Conservation (phyloP, 805 yeast genomes). For the Lachancea meyersii region DNA sequence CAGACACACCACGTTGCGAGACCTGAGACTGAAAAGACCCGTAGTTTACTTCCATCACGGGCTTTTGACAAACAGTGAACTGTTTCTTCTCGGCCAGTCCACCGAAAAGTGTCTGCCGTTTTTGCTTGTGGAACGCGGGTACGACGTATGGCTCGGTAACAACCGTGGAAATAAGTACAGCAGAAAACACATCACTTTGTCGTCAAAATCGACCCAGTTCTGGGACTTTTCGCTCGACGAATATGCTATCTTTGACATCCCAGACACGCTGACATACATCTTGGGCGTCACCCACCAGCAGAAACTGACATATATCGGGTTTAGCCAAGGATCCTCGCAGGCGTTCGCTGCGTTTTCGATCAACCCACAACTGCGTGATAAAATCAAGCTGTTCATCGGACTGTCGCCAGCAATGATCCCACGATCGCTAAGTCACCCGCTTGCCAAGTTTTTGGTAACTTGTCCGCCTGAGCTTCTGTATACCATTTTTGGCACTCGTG, state of each 20-base stretch:
- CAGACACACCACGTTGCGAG: slow-evolving; percentile 1
- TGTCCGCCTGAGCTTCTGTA: slow-evolving; percentile 63
- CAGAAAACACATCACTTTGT: slow-evolving; percentile 22
- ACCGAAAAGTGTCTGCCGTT: slow-evolving; percentile 49
- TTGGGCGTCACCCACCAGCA: slow-evolving; percentile 40
- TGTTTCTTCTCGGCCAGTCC: slow-evolving; percentile 72
- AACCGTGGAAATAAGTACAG: slow-evolving; percentile 51
- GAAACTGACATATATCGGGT: slow-evolving; percentile 65
- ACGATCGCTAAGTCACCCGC: slow-evolving; percentile 61
- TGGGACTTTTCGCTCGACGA: slow-evolving; percentile 86
- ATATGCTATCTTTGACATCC: slow-evolving; percentile 78
- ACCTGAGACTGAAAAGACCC: slow-evolving; percentile 18
- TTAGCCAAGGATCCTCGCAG: slow-evolving; percentile 84
- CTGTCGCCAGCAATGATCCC: slow-evolving; percentile 88
- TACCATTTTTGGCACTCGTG: slow-evolving; percentile 57
- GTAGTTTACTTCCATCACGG: slow-evolving; percentile 76
- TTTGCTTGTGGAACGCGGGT: slow-evolving; percentile 48
- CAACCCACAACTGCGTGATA: slow-evolving; percentile 49
- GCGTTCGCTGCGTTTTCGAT: slow-evolving; percentile 68
- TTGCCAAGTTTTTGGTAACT: slow-evolving; percentile 61
- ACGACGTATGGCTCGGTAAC: slow-evolving; percentile 88
- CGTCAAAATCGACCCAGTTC: slow-evolving; percentile 39
- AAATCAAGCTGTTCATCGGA: slow-evolving; percentile 52
- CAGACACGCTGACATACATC: slow-evolving; percentile 67
- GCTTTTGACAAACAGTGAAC: slow-evolving; percentile 77